These are phyloP conservation scores for Hypericum perforatum DNA, from an alignment of 345 rosid genomes.

Conservation along the genomic window DNA sequence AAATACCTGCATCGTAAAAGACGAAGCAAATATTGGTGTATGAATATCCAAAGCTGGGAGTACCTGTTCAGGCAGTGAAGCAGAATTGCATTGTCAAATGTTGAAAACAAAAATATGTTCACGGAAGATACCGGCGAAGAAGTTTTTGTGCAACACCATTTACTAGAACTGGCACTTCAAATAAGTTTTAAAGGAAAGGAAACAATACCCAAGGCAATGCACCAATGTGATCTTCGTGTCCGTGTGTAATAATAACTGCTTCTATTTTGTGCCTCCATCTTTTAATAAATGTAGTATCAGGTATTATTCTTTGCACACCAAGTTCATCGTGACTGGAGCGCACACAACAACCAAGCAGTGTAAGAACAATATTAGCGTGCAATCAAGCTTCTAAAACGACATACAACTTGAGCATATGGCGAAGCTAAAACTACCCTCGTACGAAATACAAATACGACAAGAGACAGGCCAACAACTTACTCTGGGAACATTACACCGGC, in stretches of 20 bases:
- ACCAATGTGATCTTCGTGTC: slow-evolving; percentile 99
- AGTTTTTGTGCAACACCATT: too few species aligned
- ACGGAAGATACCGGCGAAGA: too few species aligned
- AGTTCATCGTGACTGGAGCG: slow-evolving; percentile 76
- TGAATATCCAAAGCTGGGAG: slow-evolving; percentile 77
- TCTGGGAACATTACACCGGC: slow-evolving; percentile 98
- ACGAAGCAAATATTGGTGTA: slow-evolving; percentile 88
- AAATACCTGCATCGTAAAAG: slow-evolving; percentile 96
- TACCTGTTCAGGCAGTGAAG: slow-evolving; percentile 47
- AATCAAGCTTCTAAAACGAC: too few species aligned
- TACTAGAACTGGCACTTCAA: slow-evolving; percentile 1
- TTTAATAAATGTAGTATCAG: slow-evolving; percentile 91
- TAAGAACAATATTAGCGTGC: not conserved
- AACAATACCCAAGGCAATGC: slow-evolving; percentile 99
- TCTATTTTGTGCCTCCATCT: slow-evolving; percentile 95
- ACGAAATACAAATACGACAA: too few species aligned
- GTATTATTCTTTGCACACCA: slow-evolving; percentile 88
- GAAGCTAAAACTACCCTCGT: too few species aligned
- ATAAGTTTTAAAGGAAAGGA: slow-evolving; percentile 33
- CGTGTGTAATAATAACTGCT: slow-evolving; percentile 94
- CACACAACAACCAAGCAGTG: not conserved
- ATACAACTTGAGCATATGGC: too few species aligned
- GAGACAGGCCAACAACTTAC: slow-evolving; percentile 36
- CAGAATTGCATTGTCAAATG: not conserved
- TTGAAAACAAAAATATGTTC: not conserved